phyloP scores from a whole-genome alignment of 148 eudicot species.

The Fagopyrum homotropicum region DNA sequence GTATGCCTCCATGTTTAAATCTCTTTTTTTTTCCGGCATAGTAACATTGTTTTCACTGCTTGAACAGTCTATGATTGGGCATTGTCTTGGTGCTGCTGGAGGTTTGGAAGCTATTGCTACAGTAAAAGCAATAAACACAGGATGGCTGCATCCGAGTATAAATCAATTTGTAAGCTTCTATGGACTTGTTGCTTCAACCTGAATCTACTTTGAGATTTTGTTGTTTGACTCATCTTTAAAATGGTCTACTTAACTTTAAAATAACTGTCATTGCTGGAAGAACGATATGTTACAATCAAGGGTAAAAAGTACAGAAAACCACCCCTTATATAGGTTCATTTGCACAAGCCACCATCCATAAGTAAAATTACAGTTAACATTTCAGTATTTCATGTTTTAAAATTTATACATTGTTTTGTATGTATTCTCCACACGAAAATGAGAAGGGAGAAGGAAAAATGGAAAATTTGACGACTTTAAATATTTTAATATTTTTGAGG shows the following conservation, averaged over 20 bases:
- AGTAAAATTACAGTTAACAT: too few relatives aligned
- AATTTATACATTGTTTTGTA: not conserved
- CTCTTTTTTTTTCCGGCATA: not conserved
- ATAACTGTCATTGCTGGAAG: not conserved
- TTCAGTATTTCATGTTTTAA: too few relatives aligned
- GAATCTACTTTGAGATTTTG: not conserved
- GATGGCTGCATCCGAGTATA: conserved; percentile 95
- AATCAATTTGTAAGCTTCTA: conserved; percentile 76
- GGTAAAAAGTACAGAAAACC: too few relatives aligned
- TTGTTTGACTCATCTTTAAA: not conserved
- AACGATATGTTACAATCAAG: not conserved
- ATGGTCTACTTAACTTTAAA: not conserved
- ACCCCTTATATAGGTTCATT: too few relatives aligned
- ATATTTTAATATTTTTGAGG: too few relatives aligned
- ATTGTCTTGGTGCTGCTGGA: conserved; percentile 97
- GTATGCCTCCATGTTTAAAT: not conserved
- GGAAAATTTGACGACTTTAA: not conserved
- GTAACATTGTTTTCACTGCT: not conserved
- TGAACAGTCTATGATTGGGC: conserved; percentile 94
- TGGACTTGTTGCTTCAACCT: not conserved
- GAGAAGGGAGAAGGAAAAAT: not conserved
- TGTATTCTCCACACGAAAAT: not conserved
- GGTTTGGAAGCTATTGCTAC: conserved; percentile 98
- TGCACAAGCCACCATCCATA: too few relatives aligned
- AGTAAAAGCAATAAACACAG: conserved; percentile 73